Evolutionary conservation across 352 stramenopile species (phyloP), one percentile per base, ranked within the genome.

Genomic region (Elongisporangium prolatum): DNA sequence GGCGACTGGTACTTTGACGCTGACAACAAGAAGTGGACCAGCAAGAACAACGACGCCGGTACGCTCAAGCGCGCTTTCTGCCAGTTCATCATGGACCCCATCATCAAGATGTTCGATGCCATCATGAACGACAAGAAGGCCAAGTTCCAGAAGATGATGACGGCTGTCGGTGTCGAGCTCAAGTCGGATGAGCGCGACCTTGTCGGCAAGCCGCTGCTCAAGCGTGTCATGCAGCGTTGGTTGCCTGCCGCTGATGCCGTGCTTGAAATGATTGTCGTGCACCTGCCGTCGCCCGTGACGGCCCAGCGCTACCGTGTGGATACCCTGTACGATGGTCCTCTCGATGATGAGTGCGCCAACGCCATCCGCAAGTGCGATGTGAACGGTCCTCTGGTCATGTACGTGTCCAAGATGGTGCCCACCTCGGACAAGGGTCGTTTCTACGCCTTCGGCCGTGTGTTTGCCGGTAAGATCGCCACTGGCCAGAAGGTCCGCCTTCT

Each of bases 321-420:
- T 67, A 98, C 91, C 49, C 82, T 99, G 21, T 99, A 99, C 84
- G 96, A 99, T 54, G 98, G 97, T 69, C 97, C 97, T 64, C 83
- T 98, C 37, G 97, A 99, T 75, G 97, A 99, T 72, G 93, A 98
- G 67, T 98, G 93, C 59, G 97, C 96, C 66, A 92, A 91, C 61
- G 97, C 96, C 67, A 99, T 99, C 77, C 89, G 96, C 56, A 98
- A 97, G 66, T 99, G 97, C 69, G 97, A 99, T 77, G 98, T 98
- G 59, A 96, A 96, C 70, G 96, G 96, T 63, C 96, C 96, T 54
- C 80, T 99, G 20, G 98, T 98, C 75, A 99, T 99, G 97, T 99
- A 99, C 91, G 95, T 99, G 67, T 99, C 96, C 18, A 99, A 99
- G 92, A 99, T 99, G 97, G 96, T 99, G 64, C 97, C 98, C 64